Percentiles rank a stretch among this genome's conserved stretches.
phyloP scores from a whole-genome alignment of 805 yeast genomes.

The Cyberlindnera veronae region DNA sequence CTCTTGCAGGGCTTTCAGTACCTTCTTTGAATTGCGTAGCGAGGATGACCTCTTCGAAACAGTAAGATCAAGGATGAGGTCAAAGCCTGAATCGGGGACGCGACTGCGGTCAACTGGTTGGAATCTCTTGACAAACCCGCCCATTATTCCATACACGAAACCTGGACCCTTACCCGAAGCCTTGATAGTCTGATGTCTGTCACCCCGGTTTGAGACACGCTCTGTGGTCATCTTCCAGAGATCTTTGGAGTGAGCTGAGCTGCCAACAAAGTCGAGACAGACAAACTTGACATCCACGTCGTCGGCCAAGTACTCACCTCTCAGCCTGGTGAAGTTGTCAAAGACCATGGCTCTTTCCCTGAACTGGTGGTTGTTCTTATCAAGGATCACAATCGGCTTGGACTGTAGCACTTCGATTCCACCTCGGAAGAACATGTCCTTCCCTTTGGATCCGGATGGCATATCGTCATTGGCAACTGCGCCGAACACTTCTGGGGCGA shows the following conservation, averaged over 20 bases:
- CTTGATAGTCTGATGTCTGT: constrained; percentile 82
- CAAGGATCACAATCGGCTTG: constrained; percentile 58
- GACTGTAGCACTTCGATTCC: constrained; percentile 39
- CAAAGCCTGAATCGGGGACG: too few species aligned
- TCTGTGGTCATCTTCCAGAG: constrained; percentile 50
- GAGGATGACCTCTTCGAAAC: too few species aligned
- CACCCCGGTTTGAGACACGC: constrained; percentile 69
- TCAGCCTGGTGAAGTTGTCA: constrained; percentile 42
- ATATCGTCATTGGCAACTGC: constrained; percentile 82
- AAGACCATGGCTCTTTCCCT: constrained; percentile 68
- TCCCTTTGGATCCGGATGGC: constrained; percentile 38
- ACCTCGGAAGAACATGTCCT: constrained; percentile 42
- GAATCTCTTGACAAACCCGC: constrained; percentile 66
- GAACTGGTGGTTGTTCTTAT: constrained; percentile 76
- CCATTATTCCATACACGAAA: constrained; percentile 60
- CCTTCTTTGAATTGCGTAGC: too few species aligned
- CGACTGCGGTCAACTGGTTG: constrained; percentile 57
- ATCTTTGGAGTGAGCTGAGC: constrained; percentile 28
- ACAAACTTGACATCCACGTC: constrained; percentile 50
- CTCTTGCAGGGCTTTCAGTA: too few species aligned
- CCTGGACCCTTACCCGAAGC: constrained; percentile 41
- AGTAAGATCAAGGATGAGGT: too few species aligned
- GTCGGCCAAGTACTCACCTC: constrained; percentile 39
- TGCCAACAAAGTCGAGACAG: constrained; percentile 61
- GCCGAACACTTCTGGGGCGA: constrained; percentile 59